Conservation (phyloP, 2,329 filamentous ascomycete genomes). For the Beauveria brongniartii region DNA sequence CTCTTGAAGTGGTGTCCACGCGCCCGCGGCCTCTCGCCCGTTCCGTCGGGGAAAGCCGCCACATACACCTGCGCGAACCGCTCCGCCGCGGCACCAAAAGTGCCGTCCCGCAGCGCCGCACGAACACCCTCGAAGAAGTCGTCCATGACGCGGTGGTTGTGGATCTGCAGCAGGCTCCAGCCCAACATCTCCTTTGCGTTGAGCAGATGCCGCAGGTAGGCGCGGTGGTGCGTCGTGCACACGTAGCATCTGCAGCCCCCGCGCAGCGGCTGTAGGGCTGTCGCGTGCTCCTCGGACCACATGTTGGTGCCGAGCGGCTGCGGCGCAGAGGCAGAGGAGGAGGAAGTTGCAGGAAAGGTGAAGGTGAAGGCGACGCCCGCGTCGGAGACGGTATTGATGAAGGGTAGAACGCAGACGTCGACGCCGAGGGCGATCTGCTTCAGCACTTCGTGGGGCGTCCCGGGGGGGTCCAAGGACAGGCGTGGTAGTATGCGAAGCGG, state of each 20-base stretch:
- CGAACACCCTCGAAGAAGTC: constrained; percentile 68
- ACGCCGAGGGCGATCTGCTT: constrained; percentile 67
- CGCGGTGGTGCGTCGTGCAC: constrained; percentile 75
- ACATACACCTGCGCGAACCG: constrained; percentile 53
- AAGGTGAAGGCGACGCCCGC: constrained; percentile 80
- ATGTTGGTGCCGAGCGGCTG: constrained; percentile 67
- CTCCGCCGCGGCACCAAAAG: constrained; percentile 47
- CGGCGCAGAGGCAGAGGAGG: constrained; percentile 1
- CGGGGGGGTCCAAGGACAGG: constrained; percentile 62
- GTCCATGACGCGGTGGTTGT: constrained; percentile 71
- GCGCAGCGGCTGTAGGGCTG: constrained; percentile 54
- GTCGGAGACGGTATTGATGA: constrained; percentile 68
- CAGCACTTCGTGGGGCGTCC: constrained; percentile 68
- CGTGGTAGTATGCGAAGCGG: constrained; percentile 57
- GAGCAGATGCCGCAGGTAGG: constrained; percentile 82
- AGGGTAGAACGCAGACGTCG: constrained; percentile 72
- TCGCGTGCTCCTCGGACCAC: constrained; percentile 57
- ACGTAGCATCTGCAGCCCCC: constrained; percentile 69
- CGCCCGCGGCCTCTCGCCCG: constrained; percentile 68
- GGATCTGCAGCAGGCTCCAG: constrained; percentile 86
- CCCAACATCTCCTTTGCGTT: constrained; percentile 92
- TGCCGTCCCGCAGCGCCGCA: constrained; percentile 49
- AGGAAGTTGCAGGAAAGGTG: constrained; percentile 48
- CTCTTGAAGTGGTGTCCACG: constrained; percentile 78
- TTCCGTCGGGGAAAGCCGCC: constrained; percentile 60